Conservation (phyloP, 2,329 filamentous ascomycete genomes). For the Colletotrichum spaethianum region DNA sequence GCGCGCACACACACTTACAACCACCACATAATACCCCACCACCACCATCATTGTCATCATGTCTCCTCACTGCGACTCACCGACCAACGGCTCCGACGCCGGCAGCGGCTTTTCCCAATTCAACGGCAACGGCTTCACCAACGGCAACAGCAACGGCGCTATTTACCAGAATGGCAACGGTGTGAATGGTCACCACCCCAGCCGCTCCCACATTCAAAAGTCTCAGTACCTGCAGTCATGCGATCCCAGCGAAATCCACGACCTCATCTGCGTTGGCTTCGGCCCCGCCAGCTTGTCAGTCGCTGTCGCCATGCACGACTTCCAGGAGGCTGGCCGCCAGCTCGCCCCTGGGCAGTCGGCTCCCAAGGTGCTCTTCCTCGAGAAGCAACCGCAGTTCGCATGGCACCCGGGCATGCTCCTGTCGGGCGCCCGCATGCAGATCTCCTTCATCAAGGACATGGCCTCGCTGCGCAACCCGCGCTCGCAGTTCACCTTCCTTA, state of each 20-base stretch:
- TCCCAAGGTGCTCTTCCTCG: slow-evolving; percentile 87
- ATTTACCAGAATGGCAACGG: slow-evolving; percentile 35
- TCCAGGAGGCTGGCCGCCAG: slow-evolving; percentile 67
- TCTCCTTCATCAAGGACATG: slow-evolving; percentile 96
- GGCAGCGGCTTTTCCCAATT: slow-evolving; percentile 32
- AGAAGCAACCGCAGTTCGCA: slow-evolving; percentile 85
- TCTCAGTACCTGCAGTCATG: slow-evolving; percentile 66
- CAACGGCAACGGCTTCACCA: slow-evolving; percentile 43
- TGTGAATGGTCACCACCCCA: slow-evolving; percentile 29
- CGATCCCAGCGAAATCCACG: slow-evolving; percentile 76
- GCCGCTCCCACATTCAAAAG: slow-evolving; percentile 33
- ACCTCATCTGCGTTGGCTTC: slow-evolving; percentile 92
- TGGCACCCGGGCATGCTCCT: slow-evolving; percentile 98
- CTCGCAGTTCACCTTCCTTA: slow-evolving; percentile 94
- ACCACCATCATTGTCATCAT: slow-evolving; percentile 45
- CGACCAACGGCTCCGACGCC: slow-evolving; percentile 45
- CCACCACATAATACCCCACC: slow-evolving; percentile 11
- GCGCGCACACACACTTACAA: slow-evolving; percentile 1
- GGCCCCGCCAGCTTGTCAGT: slow-evolving; percentile 92
- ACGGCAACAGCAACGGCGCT: slow-evolving; percentile 41
- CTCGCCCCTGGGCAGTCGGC: slow-evolving; percentile 57
- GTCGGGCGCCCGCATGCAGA: slow-evolving; percentile 95
- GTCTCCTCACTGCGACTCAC: slow-evolving; percentile 54
- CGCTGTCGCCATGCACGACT: slow-evolving; percentile 89
- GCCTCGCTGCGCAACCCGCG: slow-evolving; percentile 89